A percentile compares a stretch with the other conserved stretches of the same genome.
These are phyloP conservation scores for Aspergillus alliaceus DNA, from an alignment of 2,329 filamentous ascomycete genomes.

Conservation along the genomic window DNA sequence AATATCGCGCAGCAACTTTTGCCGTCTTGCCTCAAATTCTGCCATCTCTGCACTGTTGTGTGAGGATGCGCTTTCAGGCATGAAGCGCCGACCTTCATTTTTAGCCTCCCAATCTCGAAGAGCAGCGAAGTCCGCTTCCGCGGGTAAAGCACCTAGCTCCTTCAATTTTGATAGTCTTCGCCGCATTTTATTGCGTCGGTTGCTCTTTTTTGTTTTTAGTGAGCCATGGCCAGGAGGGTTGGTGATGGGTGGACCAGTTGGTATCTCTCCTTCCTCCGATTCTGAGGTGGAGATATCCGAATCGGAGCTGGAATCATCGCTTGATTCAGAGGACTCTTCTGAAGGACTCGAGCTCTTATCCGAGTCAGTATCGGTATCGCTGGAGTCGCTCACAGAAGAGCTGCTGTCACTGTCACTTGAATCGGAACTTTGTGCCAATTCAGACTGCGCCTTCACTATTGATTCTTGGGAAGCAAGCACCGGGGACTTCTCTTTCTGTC, in stretches of 20 bases:
- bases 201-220: constrained; percentile 54
- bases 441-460: constrained; percentile 15
- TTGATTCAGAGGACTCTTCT: constrained; percentile 33
- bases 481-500: constrained; percentile 11
- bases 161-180: constrained; percentile 55
- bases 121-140: constrained; percentile 52
- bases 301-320: constrained; percentile 29
- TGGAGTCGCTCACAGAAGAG: constrained; percentile 33
- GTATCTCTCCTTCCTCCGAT: constrained; percentile 29
- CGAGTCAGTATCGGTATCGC: constrained; percentile 17
- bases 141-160: constrained; percentile 51
- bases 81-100: constrained; percentile 23
- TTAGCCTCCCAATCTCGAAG: constrained; percentile 40
- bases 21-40: constrained; percentile 53
- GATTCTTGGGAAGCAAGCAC: constrained; percentile 10
- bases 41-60: constrained; percentile 31
- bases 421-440: neutral
- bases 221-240: constrained; percentile 53
- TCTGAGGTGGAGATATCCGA: constrained; percentile 34
- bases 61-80: constrained; percentile 20
- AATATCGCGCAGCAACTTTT: constrained; percentile 54
- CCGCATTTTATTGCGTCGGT: constrained; percentile 53
- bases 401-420: constrained; percentile 10
- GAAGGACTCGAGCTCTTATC: constrained; percentile 22
- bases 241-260: constrained; percentile 18